These are phyloP conservation scores for Pleurotus pulmonarius DNA, from an alignment of 768 basidiomycete genomes.

Conservation along the genomic window DNA sequence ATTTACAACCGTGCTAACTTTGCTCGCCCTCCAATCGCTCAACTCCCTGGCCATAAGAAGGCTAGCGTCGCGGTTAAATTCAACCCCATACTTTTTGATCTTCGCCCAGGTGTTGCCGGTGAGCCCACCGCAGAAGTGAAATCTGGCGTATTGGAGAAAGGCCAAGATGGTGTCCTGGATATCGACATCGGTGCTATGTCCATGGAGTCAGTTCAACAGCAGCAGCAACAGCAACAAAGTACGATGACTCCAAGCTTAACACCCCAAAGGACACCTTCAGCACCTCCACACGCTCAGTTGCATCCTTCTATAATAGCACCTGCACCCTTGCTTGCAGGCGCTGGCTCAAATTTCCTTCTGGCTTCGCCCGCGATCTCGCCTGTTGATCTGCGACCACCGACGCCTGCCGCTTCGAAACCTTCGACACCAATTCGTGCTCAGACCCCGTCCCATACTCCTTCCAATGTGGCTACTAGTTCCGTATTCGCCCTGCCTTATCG, in stretches of 20 bases:
- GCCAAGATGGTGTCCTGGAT: constrained; percentile 55
- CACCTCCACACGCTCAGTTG: constrained; percentile 14
- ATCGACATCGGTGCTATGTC: constrained; percentile 51
- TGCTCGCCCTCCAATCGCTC: constrained; percentile 87
- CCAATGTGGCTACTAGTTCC: constrained; percentile 42
- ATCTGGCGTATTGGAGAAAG: constrained; percentile 64
- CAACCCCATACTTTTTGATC: constrained; percentile 88
- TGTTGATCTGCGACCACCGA: constrained; percentile 49
- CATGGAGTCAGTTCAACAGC: neutral
- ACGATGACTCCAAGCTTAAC: constrained; percentile 18
- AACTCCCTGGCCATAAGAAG: constrained; percentile 94
- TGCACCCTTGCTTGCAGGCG: constrained; percentile 36
- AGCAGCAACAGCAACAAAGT: too few relatives aligned
- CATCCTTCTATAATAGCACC: constrained; percentile 42
- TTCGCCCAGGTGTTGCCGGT: constrained; percentile 56
- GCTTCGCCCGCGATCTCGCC: constrained; percentile 58
- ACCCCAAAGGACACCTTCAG: constrained; percentile 28
- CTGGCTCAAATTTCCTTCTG: constrained; percentile 18
- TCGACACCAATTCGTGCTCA: constrained; percentile 38
- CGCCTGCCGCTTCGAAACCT: constrained; percentile 58
- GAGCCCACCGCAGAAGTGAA: constrained; percentile 34
- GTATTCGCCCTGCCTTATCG: constrained; percentile 90
- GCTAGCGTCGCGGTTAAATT: constrained; percentile 92
- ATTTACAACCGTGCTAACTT: constrained; percentile 97
- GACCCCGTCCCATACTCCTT: constrained; percentile 13